Percentiles rank a stretch among this genome's conserved stretches.
phyloP scores from a whole-genome alignment of 305 asterid genomes.

The Solanum chacoense region DNA sequence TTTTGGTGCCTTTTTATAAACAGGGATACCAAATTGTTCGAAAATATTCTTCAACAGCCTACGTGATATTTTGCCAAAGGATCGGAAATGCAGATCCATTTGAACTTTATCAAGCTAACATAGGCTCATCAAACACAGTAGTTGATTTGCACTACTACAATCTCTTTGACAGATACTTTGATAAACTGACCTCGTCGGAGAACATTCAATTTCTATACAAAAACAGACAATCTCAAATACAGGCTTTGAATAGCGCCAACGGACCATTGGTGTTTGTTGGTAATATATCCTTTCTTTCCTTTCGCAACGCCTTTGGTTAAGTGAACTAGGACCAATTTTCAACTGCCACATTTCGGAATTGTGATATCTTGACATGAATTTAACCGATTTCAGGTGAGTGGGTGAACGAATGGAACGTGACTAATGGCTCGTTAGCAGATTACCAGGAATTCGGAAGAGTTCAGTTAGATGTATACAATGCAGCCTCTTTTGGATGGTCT shows the following conservation, averaged over 20 bases:
- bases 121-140: conserved; percentile 44
- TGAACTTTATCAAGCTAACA: conserved; percentile 58
- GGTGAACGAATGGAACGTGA: conserved; percentile 64
- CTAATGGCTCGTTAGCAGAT: conserved; percentile 32
- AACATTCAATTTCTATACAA: conserved; percentile 45
- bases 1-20: conserved; percentile 48
- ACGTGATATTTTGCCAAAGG: conserved; percentile 72
- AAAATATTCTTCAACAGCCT: conserved; percentile 52
- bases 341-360: not conserved
- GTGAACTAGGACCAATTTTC: not conserved
- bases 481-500: conserved; percentile 78
- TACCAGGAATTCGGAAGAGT: conserved; percentile 65
- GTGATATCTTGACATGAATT: not conserved
- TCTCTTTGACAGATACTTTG: conserved; percentile 42
- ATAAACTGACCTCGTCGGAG: conserved; percentile 37
- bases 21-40: conserved; percentile 57
- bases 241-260: conserved; percentile 47
- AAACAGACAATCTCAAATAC: conserved; percentile 52
- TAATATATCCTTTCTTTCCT: conserved; percentile 7
- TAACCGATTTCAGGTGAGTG: conserved; percentile 53
- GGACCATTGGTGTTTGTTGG: conserved; percentile 73
- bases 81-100: conserved; percentile 60
- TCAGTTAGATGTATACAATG: conserved; percentile 54
- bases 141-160: conserved; percentile 74
- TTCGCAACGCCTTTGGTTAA: not conserved